A percentile compares a stretch with the other conserved stretches of the same genome.
These are phyloP conservation scores for Cerioporus squamosus DNA, from an alignment of 1,284 basidiomycete species.

Conservation along the genomic window DNA sequence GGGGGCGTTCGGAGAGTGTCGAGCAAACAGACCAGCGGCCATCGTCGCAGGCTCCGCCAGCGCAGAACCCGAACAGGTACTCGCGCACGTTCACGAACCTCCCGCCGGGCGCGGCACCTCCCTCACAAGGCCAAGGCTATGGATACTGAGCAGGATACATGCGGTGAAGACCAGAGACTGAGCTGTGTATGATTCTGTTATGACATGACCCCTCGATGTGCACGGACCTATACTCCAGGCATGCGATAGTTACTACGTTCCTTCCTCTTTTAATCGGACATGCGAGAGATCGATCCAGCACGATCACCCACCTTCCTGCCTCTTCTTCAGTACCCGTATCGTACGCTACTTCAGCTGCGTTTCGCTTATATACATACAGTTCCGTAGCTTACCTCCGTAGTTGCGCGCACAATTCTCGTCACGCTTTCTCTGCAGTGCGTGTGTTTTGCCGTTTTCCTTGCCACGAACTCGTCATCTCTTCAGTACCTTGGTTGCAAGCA, in stretches of 20 bases:
- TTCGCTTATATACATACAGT: no score
- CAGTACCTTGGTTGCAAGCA: no score
- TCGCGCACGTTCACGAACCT: slow-evolving; percentile 57
- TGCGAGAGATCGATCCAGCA: background rate
- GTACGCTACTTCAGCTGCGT: background rate
- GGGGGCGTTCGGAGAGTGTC: slow-evolving; percentile 77
- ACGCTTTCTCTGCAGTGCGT: background rate
- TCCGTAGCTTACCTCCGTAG: background rate
- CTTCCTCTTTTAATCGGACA: slow-evolving; percentile 4
- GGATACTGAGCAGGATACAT: slow-evolving; percentile 24
- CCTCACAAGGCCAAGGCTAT: slow-evolving; percentile 46
- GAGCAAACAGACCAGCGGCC: slow-evolving; percentile 54
- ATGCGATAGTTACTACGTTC: slow-evolving; percentile 13
- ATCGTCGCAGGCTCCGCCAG: slow-evolving; percentile 58
- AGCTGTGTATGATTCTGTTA: slow-evolving; percentile 17
- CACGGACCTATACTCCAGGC: slow-evolving; percentile 21
- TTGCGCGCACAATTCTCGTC: background rate
- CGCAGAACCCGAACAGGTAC: slow-evolving; percentile 75
- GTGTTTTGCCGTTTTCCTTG: no score
- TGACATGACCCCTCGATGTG: slow-evolving; percentile 18
- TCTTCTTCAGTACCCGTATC: background rate
- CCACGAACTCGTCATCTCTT: no score
- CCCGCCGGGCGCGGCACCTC: slow-evolving; percentile 78
- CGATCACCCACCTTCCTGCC: background rate
- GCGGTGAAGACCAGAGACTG: background rate